A percentile compares a stretch with the other conserved stretches of the same genome.
Evolutionary conservation across 345 rosid genomes (phyloP).

Genomic region (Lepidium sativum): DNA sequence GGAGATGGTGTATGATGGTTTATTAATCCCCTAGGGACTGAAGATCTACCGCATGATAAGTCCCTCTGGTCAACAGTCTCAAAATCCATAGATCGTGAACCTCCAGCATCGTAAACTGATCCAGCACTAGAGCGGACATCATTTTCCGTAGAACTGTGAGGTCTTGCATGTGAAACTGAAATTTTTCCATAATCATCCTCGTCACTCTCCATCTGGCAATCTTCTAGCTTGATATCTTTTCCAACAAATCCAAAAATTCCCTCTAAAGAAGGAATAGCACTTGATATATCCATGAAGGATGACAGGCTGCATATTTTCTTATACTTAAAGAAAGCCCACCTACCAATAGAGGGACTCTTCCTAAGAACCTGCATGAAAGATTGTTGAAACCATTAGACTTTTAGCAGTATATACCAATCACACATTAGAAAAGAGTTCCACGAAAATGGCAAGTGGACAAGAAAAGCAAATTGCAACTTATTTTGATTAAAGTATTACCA

Average conservation of each 20-base stretch:
- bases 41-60: slow-evolving; percentile 52
- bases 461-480: not conserved
- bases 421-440: not conserved
- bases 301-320: slow-evolving; percentile 44
- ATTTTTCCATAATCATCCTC: slow-evolving; percentile 41
- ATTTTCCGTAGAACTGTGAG: slow-evolving; percentile 32
- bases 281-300: slow-evolving; percentile 40
- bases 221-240: slow-evolving; percentile 40
- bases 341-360: slow-evolving; percentile 49
- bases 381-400: slow-evolving; percentile 8
- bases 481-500: slow-evolving; percentile 45
- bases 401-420: not conserved
- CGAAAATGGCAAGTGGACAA: not conserved
- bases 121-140: slow-evolving; percentile 45
- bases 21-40: slow-evolving; percentile 45
- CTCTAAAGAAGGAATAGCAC: slow-evolving; percentile 43
- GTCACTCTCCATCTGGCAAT: slow-evolving; percentile 44
- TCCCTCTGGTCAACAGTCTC: slow-evolving; percentile 65
- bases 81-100: slow-evolving; percentile 53
- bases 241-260: slow-evolving; percentile 40
- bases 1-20: slow-evolving; percentile 63
- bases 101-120: slow-evolving; percentile 48
- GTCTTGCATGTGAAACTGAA: slow-evolving; percentile 35
- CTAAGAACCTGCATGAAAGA: slow-evolving; percentile 52
- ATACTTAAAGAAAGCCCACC: slow-evolving; percentile 58